A percentile compares a stretch with the other conserved stretches of the same genome.
Evolutionary conservation across 2,329 filamentous ascomycete species (phyloP).

Genomic region (Aspergillus viridinutans): DNA sequence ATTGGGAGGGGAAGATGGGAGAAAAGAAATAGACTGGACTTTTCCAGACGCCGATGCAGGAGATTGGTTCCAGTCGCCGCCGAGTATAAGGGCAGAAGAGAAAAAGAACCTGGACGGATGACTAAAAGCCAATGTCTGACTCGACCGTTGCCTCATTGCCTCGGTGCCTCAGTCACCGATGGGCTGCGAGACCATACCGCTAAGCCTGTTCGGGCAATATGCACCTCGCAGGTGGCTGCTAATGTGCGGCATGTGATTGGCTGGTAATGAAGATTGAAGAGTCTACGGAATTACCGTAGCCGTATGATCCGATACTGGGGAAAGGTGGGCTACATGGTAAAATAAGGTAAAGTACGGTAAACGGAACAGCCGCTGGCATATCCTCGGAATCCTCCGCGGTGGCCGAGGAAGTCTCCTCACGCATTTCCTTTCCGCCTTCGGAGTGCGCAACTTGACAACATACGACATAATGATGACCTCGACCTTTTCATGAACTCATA

Average conservation of each 20-base stretch:
- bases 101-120: neutral
- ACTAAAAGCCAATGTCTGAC: too few relatives aligned
- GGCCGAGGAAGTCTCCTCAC: neutral
- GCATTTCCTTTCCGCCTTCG: too few relatives aligned
- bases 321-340: neutral
- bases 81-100: neutral
- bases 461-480: neutral
- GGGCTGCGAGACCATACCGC: too few relatives aligned
- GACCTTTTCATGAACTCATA: neutral
- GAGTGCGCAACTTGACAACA: too few relatives aligned
- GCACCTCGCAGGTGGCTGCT: neutral
- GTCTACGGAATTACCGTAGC: neutral
- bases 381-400: neutral
- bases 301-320: neutral
- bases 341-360: neutral
- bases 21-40: constrained; percentile 3
- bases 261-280: neutral
- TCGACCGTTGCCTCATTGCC: too few relatives aligned
- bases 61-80: neutral
- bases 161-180: neutral
- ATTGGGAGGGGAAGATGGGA: constrained; percentile 7
- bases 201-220: neutral
- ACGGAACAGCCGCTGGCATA: neutral
- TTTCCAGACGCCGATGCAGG: neutral
- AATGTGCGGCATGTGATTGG: neutral